These are phyloP conservation scores for Colletotrichum trifolii DNA, from an alignment of 2,329 filamentous ascomycete genomes.

Conservation along the genomic window DNA sequence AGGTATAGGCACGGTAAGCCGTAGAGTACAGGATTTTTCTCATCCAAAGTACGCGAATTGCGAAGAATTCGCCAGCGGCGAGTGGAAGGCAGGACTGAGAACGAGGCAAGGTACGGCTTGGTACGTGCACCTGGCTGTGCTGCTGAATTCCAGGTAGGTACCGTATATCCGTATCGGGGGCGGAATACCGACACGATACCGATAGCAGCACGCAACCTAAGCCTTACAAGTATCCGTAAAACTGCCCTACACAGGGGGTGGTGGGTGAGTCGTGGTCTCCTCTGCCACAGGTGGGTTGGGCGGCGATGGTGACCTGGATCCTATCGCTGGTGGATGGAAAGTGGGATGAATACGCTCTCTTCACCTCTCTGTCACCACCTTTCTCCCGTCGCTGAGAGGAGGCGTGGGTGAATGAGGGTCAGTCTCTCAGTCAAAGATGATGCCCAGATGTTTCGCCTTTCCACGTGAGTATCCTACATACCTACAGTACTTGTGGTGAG, in stretches of 20 bases:
- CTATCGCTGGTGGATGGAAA: constrained; percentile 18
- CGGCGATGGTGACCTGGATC: constrained; percentile 21
- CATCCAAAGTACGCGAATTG: background rate
- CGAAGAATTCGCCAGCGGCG: constrained; percentile 10
- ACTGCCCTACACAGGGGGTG: background rate
- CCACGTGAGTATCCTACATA: background rate
- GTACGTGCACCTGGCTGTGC: constrained; percentile 11
- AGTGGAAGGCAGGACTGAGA: constrained; percentile 2
- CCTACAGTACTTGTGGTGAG: background rate
- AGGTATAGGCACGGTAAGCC: too few relatives aligned
- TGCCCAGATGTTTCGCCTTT: too few relatives aligned
- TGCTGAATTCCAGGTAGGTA: background rate
- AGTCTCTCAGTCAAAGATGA: constrained; percentile 32
- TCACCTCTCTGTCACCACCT: background rate
- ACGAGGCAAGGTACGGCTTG: constrained; percentile 26
- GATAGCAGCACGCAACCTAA: background rate
- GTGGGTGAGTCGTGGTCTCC: background rate
- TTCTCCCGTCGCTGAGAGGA: constrained; percentile 1
- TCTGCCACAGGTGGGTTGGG: constrained; percentile 19
- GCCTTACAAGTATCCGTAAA: too few relatives aligned
- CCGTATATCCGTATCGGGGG: background rate
- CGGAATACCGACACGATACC: constrained; percentile 30
- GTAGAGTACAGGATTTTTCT: background rate
- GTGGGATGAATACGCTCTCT: constrained; percentile 21
- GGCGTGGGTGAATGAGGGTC: constrained; percentile 29